Evolutionary conservation across 768 basidiomycete genomes (phyloP), one percentile per base, ranked within the genome.

Genomic region (Rhodotorula diobovata): DNA sequence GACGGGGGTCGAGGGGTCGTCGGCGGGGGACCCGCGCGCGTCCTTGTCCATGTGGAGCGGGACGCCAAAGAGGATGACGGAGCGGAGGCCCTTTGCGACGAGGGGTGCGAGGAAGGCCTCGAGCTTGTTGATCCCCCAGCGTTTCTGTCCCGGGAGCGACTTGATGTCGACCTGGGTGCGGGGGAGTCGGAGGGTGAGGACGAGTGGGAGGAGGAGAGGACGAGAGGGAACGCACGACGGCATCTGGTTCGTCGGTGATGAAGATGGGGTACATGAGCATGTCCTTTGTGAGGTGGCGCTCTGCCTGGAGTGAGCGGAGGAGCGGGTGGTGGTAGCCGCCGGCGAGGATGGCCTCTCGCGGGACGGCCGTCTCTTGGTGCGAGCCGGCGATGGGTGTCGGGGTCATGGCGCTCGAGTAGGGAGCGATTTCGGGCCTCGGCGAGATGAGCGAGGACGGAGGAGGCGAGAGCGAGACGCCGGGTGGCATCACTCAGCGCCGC

Each of bases 211-310:
- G 32, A 11, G 37, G n/a, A 34, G 51, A 14, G 45, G 32, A 18
- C 6, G 28, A 9, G 56, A 23, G 3, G 20, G 37, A 28, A 35
- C 67, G 32, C 61, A 88, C 87, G 78, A 86, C 86, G 14, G 92
- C 91, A 69, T 93, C 85, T 4, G 92, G 88, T 69, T 97, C 92
- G 81, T 98, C 95, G 28, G 93, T 93, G 77, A 98, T 90, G 80
- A 99, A 97, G 78, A 99, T 93, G 14, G 96, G 96, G 81, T 98
- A 99, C 90, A 97, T 97, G 81, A 99, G 85, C 93, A 97, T 96
- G 74, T 72, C 86, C 80, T 92, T 94, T 35, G 88, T 88, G 78
- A 94, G 86, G 68, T 86, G 84, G 59, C 89, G 87, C 68, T 87
- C 86, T 35, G 86, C 85, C 81, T 99, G 95, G 88, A 90, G 94